Conservation (phyloP, 2,329 filamentous ascomycete species). For the Trichoderma lentiforme region DNA sequence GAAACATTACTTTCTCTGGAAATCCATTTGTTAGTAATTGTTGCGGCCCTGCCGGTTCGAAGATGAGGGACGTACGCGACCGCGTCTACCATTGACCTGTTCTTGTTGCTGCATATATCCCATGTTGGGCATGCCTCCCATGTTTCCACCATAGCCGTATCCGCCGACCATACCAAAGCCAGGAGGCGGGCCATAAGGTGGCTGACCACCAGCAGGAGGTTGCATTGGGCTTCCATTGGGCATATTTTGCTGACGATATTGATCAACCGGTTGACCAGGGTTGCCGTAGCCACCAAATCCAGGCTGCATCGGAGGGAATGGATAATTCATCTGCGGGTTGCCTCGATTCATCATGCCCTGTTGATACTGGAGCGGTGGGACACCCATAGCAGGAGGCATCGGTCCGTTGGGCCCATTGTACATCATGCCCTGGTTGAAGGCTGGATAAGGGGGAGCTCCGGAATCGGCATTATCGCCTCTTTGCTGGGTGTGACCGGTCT, state of each 20-base stretch:
- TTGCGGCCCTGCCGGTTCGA: slow-evolving; percentile 19
- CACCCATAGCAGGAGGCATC: slow-evolving; percentile 44
- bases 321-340: slow-evolving; percentile 54
- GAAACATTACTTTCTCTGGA: slow-evolving; percentile 29
- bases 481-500: slow-evolving; percentile 50
- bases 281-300: slow-evolving; percentile 53
- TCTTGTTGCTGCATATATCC: slow-evolving; percentile 52
- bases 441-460: slow-evolving; percentile 47
- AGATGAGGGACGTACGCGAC: slow-evolving; percentile 48
- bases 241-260: slow-evolving; percentile 52
- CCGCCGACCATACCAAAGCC: slow-evolving; percentile 49
- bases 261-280: slow-evolving; percentile 49
- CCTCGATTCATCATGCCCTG: slow-evolving; percentile 55
- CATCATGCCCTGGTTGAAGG: slow-evolving; percentile 51
- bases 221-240: slow-evolving; percentile 52
- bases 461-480: slow-evolving; percentile 52
- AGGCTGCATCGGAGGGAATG: slow-evolving; percentile 54
- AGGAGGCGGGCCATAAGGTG: slow-evolving; percentile 44
- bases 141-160: slow-evolving; percentile 44
- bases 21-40: slow-evolving; percentile 24
- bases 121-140: slow-evolving; percentile 48
- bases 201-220: slow-evolving; percentile 40
- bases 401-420: slow-evolving; percentile 46
- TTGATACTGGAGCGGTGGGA: slow-evolving; percentile 58
- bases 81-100: slow-evolving; percentile 54